These are phyloP conservation scores for Ceratocystis colombiana DNA, from an alignment of 2,329 filamentous ascomycete genomes.

Conservation along the genomic window DNA sequence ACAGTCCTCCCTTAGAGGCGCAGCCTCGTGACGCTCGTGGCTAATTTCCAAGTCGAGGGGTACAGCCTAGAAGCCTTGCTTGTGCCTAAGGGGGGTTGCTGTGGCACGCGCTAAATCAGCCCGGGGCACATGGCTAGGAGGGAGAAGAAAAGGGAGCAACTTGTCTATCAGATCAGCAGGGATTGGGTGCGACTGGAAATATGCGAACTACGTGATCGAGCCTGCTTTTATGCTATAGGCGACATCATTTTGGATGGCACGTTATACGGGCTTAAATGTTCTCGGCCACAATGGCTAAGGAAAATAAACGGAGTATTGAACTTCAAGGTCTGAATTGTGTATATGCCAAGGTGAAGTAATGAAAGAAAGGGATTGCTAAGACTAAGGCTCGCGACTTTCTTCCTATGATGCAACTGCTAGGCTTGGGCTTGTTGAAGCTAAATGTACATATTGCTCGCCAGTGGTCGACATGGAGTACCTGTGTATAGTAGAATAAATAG, in stretches of 20 bases:
- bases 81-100: background rate
- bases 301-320: background rate
- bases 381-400: background rate
- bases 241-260: background rate
- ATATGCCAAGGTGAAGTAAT: background rate
- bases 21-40: background rate
- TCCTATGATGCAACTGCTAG: background rate
- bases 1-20: background rate
- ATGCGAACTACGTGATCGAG: background rate
- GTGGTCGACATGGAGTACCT: background rate
- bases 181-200: background rate
- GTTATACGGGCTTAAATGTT: background rate
- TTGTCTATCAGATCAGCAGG: background rate
- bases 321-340: background rate
- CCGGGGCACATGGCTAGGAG: slow-evolving; percentile 1
- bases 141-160: background rate
- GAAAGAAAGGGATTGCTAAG: background rate
- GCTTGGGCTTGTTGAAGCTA: background rate
- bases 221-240: background rate
- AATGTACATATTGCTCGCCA: background rate
- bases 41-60: slow-evolving; percentile 4
- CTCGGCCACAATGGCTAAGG: background rate
- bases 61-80: slow-evolving; percentile 1
- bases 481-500: background rate
- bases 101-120: slow-evolving; percentile 10